These are phyloP conservation scores for Chytriomyces confervae DNA, from an alignment of 192 early-diverging fungal species.

Conservation along the genomic window DNA sequence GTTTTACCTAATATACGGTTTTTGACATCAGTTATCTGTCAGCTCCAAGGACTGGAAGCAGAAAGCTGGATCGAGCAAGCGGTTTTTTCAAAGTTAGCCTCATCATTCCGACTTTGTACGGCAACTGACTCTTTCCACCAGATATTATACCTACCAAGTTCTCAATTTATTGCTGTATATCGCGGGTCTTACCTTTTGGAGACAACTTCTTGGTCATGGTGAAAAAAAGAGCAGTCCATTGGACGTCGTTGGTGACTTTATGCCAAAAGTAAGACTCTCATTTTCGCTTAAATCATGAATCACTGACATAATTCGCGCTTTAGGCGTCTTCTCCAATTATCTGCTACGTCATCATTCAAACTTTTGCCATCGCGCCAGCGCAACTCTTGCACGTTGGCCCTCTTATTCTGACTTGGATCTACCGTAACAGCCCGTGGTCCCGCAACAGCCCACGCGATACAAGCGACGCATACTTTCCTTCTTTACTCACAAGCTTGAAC, in stretches of 20 bases:
- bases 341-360: conserved; percentile 55
- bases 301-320: background rate
- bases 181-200: conserved; percentile 42
- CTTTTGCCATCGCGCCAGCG: conserved; percentile 49
- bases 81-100: conserved; percentile 49
- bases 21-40: conserved; percentile 44
- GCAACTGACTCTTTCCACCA: background rate
- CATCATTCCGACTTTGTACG: too few relatives aligned
- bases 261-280: conserved; percentile 35
- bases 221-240: conserved; percentile 31
- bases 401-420: conserved; percentile 52
- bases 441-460: conserved; percentile 48
- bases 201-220: conserved; percentile 24
- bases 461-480: conserved; percentile 60
- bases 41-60: conserved; percentile 58
- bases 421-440: conserved; percentile 36
- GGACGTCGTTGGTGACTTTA: conserved; percentile 43
- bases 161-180: conserved; percentile 56
- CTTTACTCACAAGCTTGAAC: conserved; percentile 55
- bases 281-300: background rate
- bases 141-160: conserved; percentile 58
- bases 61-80: conserved; percentile 58
- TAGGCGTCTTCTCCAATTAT: conserved; percentile 47
- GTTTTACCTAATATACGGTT: background rate
- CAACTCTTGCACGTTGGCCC: conserved; percentile 55